Evolutionary conservation across 2,329 filamentous ascomycete species (phyloP).

Genomic region (Mariannaea sp.): DNA sequence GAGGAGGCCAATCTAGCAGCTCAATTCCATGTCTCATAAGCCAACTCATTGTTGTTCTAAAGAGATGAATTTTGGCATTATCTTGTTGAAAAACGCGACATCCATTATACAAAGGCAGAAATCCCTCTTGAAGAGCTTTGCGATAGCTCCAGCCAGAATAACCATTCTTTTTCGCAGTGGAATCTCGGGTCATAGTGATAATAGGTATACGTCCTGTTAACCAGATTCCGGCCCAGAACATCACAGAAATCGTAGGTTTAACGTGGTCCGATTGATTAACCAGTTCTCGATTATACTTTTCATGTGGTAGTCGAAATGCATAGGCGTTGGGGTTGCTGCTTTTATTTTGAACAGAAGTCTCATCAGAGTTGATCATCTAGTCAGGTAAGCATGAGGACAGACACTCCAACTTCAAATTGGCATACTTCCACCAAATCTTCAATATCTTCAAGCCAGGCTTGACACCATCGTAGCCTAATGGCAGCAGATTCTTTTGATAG

Average conservation of each 20-base stretch:
- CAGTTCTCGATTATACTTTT: not conserved
- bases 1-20: not conserved
- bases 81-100: slow-evolving; percentile 1
- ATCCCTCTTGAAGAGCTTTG: not conserved
- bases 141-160: not conserved
- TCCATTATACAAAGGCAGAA: not conserved
- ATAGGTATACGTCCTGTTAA: not conserved
- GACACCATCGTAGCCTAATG: too few species aligned
- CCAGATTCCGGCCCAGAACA: slow-evolving; percentile 5
- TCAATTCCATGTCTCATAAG: not conserved
- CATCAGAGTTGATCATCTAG: not conserved
- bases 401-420: not conserved
- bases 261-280: not conserved
- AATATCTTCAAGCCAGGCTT: not conserved
- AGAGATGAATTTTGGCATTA: slow-evolving; percentile 2
- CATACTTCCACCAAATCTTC: not conserved
- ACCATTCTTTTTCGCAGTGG: not conserved
- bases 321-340: slow-evolving; percentile 1
- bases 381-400: not conserved
- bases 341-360: not conserved
- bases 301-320: slow-evolving; percentile 5
- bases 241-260: slow-evolving; percentile 1
- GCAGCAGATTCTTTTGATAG: too few species aligned
- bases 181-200: not conserved
- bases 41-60: not conserved